Percentiles rank a stretch among this genome's conserved stretches.
Evolutionary conservation across 116 monocot genomes (phyloP).

Genomic region (Trichopus zeylanicus): DNA sequence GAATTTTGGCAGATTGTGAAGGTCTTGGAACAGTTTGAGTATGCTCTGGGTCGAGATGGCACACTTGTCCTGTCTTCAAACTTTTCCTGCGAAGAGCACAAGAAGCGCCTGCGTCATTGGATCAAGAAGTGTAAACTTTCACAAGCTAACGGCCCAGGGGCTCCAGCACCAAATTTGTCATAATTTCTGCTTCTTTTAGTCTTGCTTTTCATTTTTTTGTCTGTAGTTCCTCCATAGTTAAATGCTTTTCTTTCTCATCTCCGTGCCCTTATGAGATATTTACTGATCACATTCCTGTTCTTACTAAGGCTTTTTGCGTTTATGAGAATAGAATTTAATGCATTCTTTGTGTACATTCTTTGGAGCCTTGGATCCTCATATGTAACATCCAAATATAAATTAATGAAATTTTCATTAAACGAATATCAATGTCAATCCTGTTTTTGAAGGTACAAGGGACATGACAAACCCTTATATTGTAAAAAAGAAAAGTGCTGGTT

Average conservation of each 20-base stretch:
- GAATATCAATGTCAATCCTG: background rate
- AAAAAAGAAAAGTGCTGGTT: too few species aligned
- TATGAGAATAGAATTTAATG: background rate
- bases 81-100: slow-evolving; percentile 23
- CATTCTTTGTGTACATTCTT: background rate
- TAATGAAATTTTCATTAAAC: too few species aligned
- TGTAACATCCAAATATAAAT: background rate
- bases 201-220: background rate
- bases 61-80: slow-evolving; percentile 18
- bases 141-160: slow-evolving; percentile 8
- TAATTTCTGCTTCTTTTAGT: slow-evolving; percentile 3
- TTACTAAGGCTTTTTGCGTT: background rate
- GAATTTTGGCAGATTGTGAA: slow-evolving; percentile 61
- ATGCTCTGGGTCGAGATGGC: slow-evolving; percentile 24
- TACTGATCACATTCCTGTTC: background rate
- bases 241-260: background rate
- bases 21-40: slow-evolving; percentile 43
- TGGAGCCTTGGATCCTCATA: too few species aligned
- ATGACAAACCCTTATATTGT: too few species aligned
- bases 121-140: slow-evolving; percentile 34
- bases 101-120: slow-evolving; percentile 24
- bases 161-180: background rate
- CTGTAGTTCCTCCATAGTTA: background rate
- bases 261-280: background rate
- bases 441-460: too few species aligned